These are phyloP conservation scores for Phlebopus sp. DNA, from an alignment of 1,284 basidiomycete species.

Conservation along the genomic window DNA sequence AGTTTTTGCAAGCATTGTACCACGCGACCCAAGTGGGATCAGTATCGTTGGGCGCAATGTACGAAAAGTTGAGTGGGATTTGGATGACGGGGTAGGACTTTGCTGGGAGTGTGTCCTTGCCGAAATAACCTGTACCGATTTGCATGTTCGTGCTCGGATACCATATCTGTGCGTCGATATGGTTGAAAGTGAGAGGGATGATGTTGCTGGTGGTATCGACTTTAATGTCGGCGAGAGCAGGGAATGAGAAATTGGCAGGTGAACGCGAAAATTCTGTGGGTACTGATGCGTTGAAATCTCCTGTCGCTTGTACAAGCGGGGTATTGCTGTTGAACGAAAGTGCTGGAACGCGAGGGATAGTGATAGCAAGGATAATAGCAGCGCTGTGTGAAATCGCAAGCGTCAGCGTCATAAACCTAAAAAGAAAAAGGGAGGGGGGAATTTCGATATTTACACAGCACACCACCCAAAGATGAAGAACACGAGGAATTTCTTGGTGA, in stretches of 20 bases:
- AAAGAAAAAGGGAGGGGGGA: slow-evolving; percentile 8
- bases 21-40: slow-evolving; percentile 81
- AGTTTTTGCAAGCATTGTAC: slow-evolving; percentile 78
- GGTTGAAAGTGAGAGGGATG: slow-evolving; percentile 70
- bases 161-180: slow-evolving; percentile 61
- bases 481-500: slow-evolving; percentile 68
- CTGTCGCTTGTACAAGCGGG: slow-evolving; percentile 61
- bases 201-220: slow-evolving; percentile 71
- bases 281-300: slow-evolving; percentile 50
- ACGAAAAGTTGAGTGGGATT: slow-evolving; percentile 79
- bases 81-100: slow-evolving; percentile 58
- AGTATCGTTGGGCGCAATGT: slow-evolving; percentile 73
- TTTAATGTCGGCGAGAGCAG: slow-evolving; percentile 68
- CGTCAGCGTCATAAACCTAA: not conserved
- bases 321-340: slow-evolving; percentile 57
- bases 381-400: slow-evolving; percentile 48
- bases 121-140: slow-evolving; percentile 65
- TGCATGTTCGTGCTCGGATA: slow-evolving; percentile 61
- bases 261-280: slow-evolving; percentile 63
- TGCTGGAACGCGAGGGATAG: slow-evolving; percentile 74
- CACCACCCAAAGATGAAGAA: slow-evolving; percentile 64
- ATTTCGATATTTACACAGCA: slow-evolving; percentile 58
- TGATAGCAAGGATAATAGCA: slow-evolving; percentile 69
- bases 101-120: slow-evolving; percentile 56
- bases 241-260: slow-evolving; percentile 86